These are phyloP conservation scores for Kluyveromyces nonfermentans DNA, from an alignment of 805 yeast species.

Conservation along the genomic window DNA sequence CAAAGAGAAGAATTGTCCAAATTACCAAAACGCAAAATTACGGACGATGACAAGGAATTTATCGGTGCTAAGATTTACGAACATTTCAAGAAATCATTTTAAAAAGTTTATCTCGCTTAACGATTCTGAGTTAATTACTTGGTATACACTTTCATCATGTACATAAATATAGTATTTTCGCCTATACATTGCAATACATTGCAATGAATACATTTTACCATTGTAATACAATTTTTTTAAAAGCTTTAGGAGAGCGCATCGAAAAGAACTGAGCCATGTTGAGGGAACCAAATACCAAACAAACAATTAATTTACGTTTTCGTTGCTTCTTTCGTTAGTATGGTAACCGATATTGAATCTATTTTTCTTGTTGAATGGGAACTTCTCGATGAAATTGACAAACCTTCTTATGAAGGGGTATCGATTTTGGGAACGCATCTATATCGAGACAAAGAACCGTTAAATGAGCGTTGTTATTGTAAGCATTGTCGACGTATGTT, in stretches of 20 bases:
- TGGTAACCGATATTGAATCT: background rate
- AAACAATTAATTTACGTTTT: too few species aligned
- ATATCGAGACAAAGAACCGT: background rate
- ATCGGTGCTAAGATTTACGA: constrained; percentile 30
- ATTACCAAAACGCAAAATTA: constrained; percentile 32
- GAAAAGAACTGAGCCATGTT: background rate
- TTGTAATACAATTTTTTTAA: background rate
- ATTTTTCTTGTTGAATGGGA: background rate
- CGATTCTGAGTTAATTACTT: background rate
- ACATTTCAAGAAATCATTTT: constrained; percentile 10
- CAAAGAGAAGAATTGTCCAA: constrained; percentile 42
- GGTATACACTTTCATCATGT: background rate
- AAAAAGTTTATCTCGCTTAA: background rate
- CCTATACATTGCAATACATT: background rate
- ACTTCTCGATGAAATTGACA: background rate
- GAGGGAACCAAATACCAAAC: background rate
- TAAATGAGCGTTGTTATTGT: background rate
- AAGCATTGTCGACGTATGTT: constrained; percentile 1
- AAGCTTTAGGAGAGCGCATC: background rate
- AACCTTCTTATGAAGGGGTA: background rate
- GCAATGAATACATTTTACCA: background rate
- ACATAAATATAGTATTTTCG: background rate
- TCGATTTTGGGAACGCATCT: constrained; percentile 1
- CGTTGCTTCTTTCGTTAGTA: too few species aligned
- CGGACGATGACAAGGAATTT: constrained; percentile 35